phyloP scores from a whole-genome alignment of 116 monocot genomes.

The Cymodocea nodosa region DNA sequence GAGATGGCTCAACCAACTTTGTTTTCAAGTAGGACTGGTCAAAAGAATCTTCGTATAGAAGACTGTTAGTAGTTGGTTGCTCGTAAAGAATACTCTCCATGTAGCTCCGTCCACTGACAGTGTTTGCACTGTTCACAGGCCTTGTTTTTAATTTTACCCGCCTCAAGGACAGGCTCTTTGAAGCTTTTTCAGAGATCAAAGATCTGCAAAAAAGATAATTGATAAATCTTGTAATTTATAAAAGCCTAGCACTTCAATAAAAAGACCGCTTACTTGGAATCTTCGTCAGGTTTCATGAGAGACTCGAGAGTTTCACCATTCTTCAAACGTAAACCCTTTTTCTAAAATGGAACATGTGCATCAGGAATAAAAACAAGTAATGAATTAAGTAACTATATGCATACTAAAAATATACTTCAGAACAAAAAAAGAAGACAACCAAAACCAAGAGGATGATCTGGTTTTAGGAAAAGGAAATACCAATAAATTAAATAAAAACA shows the following conservation, averaged over 20 bases:
- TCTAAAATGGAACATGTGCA: conserved; percentile 4
- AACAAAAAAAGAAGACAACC: not conserved
- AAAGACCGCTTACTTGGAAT: conserved; percentile 9
- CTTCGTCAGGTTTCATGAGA: not conserved
- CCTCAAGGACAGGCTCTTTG: conserved; percentile 4
- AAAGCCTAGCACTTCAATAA: not conserved
- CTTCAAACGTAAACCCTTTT: conserved; percentile 6
- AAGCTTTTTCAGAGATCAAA: conserved; percentile 6
- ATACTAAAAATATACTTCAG: not conserved
- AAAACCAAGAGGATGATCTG: too few relatives aligned
- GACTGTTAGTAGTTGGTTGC: not conserved
- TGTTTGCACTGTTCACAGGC: not conserved
- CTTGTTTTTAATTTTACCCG: conserved; percentile 16
- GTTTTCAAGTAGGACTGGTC: not conserved
- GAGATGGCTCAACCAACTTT: conserved; percentile 1
- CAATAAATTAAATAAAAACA: too few relatives aligned
- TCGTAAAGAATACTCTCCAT: conserved; percentile 15
- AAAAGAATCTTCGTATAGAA: conserved; percentile 1
- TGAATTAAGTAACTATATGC: not conserved
- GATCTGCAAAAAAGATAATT: not conserved
- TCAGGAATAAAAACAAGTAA: not conserved
- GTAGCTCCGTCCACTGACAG: conserved; percentile 7
- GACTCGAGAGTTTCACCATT: conserved; percentile 11
- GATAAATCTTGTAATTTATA: not conserved
- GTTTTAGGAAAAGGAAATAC: too few relatives aligned